Evolutionary conservation across 345 rosid genomes (phyloP).

Genomic region (Bruguiera sexangula): DNA sequence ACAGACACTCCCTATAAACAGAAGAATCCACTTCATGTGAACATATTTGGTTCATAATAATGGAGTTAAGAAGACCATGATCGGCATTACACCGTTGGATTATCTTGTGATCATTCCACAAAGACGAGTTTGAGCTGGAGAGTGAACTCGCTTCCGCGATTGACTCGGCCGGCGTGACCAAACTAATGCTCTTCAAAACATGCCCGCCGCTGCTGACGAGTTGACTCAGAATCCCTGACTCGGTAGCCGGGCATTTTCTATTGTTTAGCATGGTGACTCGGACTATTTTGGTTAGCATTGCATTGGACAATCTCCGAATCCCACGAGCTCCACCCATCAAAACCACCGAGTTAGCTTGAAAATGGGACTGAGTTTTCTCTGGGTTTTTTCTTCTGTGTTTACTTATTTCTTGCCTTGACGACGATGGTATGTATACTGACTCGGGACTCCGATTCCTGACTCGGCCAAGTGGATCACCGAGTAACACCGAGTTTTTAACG

Average conservation of each 20-base stretch:
- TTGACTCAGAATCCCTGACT: constrained; percentile 59
- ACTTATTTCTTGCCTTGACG: neutral
- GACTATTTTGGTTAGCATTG: constrained; percentile 71
- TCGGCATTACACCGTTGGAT: constrained; percentile 40
- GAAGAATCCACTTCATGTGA: constrained; percentile 49
- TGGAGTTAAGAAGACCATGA: constrained; percentile 26
- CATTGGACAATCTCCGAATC: constrained; percentile 52
- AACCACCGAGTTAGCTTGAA: constrained; percentile 44
- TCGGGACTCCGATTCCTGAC: constrained; percentile 60
- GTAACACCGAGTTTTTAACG: constrained; percentile 42
- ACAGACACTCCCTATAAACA: constrained; percentile 73
- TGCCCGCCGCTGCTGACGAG: constrained; percentile 52
- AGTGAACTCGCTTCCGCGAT: constrained; percentile 50
- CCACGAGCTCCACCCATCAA: constrained; percentile 55
- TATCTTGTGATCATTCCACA: constrained; percentile 20
- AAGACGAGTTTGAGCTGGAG: constrained; percentile 27
- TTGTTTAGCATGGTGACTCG: constrained; percentile 60
- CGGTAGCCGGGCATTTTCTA: constrained; percentile 48
- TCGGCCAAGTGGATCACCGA: constrained; percentile 70
- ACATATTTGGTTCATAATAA: constrained; percentile 64
- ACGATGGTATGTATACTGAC: constrained; percentile 40
- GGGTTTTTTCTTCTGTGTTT: constrained; percentile 34
- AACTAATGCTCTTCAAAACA: constrained; percentile 41
- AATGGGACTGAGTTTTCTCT: constrained; percentile 33
- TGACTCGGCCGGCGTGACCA: constrained; percentile 44